phyloP scores from a whole-genome alignment of 306 rosid genomes.

The Betula pendula region DNA sequence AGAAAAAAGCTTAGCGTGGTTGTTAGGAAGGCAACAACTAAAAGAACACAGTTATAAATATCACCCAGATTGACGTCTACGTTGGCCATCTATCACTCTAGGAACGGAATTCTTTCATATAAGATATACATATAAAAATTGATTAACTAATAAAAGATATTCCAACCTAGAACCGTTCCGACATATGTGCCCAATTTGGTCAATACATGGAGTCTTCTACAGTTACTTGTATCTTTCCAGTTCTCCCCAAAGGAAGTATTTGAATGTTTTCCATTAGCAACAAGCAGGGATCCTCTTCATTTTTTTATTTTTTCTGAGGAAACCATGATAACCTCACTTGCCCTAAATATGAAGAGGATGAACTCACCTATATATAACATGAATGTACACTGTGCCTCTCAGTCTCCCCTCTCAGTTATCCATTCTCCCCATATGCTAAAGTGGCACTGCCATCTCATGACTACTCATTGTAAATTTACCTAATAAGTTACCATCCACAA shows the following conservation, averaged over 20 bases:
- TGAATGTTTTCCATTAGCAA: neutral
- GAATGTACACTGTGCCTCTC: neutral
- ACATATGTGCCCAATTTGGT: neutral
- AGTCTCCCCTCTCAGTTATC: neutral
- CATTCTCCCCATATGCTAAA: neutral
- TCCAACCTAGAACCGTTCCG: neutral
- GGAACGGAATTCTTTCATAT: neutral
- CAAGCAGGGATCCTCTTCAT: neutral
- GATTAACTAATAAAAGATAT: neutral
- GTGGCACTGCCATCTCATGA: neutral
- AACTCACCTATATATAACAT: neutral
- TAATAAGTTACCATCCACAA: neutral
- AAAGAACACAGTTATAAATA: neutral
- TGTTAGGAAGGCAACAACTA: neutral
- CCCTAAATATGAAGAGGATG: neutral
- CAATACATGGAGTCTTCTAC: neutral
- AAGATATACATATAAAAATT: neutral
- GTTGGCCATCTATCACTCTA: neutral
- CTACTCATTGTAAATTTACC: neutral
- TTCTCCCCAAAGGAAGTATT: neutral
- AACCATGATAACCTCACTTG: neutral
- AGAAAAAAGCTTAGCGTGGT: neutral
- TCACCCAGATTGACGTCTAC: neutral
- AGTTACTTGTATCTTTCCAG: slow-evolving; percentile 2
- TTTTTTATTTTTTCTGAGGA: neutral